phyloP scores from a whole-genome alignment of 345 rosid species.

The Acer campestre region DNA sequence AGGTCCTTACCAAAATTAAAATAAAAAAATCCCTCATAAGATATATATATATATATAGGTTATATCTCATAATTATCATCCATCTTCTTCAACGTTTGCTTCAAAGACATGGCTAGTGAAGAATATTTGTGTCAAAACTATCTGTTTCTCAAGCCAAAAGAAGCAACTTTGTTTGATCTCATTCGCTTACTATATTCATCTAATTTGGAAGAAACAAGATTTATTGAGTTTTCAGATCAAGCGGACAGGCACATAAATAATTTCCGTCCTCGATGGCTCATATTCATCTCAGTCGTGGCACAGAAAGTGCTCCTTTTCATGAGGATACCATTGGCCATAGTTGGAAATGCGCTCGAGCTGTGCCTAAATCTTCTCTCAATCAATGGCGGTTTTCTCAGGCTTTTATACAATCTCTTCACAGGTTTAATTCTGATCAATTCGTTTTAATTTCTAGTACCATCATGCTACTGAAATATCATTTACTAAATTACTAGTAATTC shows the following conservation, averaged over 20 bases:
- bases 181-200: conserved; percentile 37
- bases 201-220: conserved; percentile 19
- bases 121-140: conserved; percentile 22
- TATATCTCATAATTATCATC: background rate
- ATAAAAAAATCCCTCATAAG: too few relatives aligned
- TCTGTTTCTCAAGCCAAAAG: conserved; percentile 39
- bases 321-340: conserved; percentile 23
- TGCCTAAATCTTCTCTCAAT: conserved; percentile 45
- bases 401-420: conserved; percentile 33
- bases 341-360: conserved; percentile 30
- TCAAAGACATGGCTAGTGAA: conserved; percentile 11
- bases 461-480: background rate
- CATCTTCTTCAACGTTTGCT: background rate
- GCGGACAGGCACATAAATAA: background rate
- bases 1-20: too few relatives aligned
- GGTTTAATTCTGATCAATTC: conserved; percentile 28
- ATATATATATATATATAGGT: too few relatives aligned
- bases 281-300: conserved; percentile 47
- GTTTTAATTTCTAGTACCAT: background rate
- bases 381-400: conserved; percentile 46
- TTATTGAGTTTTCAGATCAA: conserved; percentile 31
- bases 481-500: too few relatives aligned
- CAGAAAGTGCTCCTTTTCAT: conserved; percentile 40
- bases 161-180: conserved; percentile 45
- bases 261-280: conserved; percentile 51